These are phyloP conservation scores for Alternaria sp. DNA, from an alignment of 2,329 filamentous ascomycete species.

Conservation along the genomic window DNA sequence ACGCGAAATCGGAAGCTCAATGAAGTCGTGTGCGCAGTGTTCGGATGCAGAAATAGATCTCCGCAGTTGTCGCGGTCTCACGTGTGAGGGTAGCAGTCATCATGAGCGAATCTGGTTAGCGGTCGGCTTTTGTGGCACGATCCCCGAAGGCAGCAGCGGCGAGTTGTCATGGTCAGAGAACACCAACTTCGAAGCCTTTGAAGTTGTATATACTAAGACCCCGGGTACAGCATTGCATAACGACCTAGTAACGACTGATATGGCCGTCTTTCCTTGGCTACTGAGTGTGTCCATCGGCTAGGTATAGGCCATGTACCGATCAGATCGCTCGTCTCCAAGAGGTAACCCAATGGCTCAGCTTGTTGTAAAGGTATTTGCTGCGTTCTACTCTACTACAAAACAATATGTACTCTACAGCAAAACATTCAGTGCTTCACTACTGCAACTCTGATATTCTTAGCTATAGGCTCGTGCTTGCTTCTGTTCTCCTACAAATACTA, in stretches of 20 bases:
- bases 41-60: constrained; percentile 12
- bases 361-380: too few species aligned
- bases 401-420: too few species aligned
- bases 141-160: background rate
- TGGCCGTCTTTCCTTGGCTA: background rate
- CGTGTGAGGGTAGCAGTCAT: constrained; percentile 6
- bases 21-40: constrained; percentile 4
- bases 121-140: background rate
- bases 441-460: background rate
- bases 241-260: background rate
- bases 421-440: background rate
- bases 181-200: background rate
- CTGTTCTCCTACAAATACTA: background rate
- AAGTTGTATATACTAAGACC: background rate
- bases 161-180: background rate
- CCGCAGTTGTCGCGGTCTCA: constrained; percentile 16
- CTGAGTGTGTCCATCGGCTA: background rate
- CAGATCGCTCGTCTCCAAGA: background rate
- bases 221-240: background rate
- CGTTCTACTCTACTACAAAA: too few species aligned
- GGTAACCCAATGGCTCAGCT: background rate
- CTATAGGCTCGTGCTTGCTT: background rate
- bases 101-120: constrained; percentile 7
- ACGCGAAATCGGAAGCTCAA: background rate
- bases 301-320: background rate